Evolutionary conservation across 2,329 filamentous ascomycete species (phyloP).

Genomic region (Pseudogymnoascus sp.): DNA sequence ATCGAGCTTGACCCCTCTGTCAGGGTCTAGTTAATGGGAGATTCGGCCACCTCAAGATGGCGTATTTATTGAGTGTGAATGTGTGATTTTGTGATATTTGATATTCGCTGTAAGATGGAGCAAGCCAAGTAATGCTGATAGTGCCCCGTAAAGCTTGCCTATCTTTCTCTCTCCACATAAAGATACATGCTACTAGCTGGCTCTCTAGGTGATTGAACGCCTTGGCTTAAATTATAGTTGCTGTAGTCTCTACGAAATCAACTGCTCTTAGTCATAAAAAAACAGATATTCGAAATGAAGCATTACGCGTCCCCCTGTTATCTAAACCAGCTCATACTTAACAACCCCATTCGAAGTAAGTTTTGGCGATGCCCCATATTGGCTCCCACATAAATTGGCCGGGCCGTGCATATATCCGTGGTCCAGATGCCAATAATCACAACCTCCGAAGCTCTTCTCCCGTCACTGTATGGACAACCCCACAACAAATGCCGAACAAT

Average conservation of each 20-base stretch:
- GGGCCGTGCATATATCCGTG: neutral
- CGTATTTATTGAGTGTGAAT: constrained; percentile 5
- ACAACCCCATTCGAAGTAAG: neutral
- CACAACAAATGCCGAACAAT: constrained; percentile 1
- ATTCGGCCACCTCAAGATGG: constrained; percentile 30
- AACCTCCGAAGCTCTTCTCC: neutral
- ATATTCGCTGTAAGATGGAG: neutral
- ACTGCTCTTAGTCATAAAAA: neutral
- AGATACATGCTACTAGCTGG: neutral
- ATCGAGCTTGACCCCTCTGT: constrained; percentile 25
- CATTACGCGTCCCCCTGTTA: neutral
- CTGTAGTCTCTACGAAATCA: neutral
- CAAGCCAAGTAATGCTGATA: neutral
- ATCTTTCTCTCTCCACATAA: neutral
- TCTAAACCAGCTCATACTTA: neutral
- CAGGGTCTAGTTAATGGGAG: constrained; percentile 28
- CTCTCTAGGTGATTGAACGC: too few species aligned
- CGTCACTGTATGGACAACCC: neutral
- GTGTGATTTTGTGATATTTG: neutral
- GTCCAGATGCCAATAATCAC: neutral
- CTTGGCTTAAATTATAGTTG: too few species aligned
- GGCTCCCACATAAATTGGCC: neutral
- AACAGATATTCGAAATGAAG: neutral
- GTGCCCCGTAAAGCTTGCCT: neutral
- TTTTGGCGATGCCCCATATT: neutral